phyloP scores from a whole-genome alignment of 176 grass and related monocot genomes.

The sorghum (Sorghum bicolor) region Sorghum_bicolor_NCBIv3 NC_012873.2:4937001-4937500 shows the following conservation, averaged over 20 bases:
- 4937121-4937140: not conserved
- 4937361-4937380: not conserved
- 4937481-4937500: no score
- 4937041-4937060: no score
- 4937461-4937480: no score
- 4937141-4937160: not conserved
- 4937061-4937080: no score
- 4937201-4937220: not conserved
- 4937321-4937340: not conserved
- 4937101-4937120: not conserved
- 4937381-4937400: not conserved
- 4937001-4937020: no score
- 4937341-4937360: not conserved
- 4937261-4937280: not conserved
- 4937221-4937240: not conserved
- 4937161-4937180: not conserved
- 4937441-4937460: no score
- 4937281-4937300: conserved; percentile 6
- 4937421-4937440: not conserved
- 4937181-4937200: not conserved
- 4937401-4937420: not conserved
- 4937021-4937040: no score
- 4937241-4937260: not conserved
- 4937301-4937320: not conserved
- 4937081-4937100: not conserved